Evolutionary conservation across 2,329 filamentous ascomycete genomes (phyloP).

Genomic region (Fusarium sp.): DNA sequence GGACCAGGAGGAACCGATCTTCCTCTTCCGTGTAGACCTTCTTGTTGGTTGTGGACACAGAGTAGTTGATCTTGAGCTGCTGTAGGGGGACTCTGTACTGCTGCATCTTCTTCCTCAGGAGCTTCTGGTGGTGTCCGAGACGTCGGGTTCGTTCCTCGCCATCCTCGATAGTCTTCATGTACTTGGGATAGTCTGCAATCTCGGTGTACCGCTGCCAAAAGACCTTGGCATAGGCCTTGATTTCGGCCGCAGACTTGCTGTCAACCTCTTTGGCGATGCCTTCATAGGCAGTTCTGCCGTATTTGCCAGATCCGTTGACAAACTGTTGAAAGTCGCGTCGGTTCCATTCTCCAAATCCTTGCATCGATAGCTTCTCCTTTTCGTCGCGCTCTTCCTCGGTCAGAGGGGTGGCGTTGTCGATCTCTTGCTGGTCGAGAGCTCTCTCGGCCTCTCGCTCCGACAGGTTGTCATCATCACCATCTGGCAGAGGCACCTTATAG

Average conservation of each 20-base stretch:
- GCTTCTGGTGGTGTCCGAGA: constrained; percentile 90
- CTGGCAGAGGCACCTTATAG: constrained; percentile 90
- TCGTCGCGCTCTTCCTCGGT: constrained; percentile 90
- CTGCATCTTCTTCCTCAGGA: constrained; percentile 93
- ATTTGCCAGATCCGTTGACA: constrained; percentile 93
- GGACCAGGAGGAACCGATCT: constrained; percentile 92
- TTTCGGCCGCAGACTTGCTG: constrained; percentile 85
- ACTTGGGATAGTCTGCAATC: constrained; percentile 88
- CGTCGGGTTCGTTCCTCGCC: constrained; percentile 91
- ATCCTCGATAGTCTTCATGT: constrained; percentile 88
- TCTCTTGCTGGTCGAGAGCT: constrained; percentile 87
- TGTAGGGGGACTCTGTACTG: constrained; percentile 98
- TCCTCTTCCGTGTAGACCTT: constrained; percentile 99
- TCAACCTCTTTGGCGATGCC: constrained; percentile 91
- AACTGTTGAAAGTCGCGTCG: constrained; percentile 98
- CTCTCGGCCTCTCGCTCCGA: constrained; percentile 89
- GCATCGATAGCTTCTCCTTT: constrained; percentile 82
- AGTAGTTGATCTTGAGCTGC: constrained; percentile 99
- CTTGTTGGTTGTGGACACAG: constrained; percentile 98
- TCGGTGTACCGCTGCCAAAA: constrained; percentile 97
- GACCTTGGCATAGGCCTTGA: constrained; percentile 90
- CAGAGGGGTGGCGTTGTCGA: constrained; percentile 88
- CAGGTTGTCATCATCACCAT: constrained; percentile 88
- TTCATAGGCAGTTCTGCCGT: constrained; percentile 86
- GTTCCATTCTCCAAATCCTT: constrained; percentile 96